Conservation (phyloP, 257 asterid species). For the Nicotiana tomentosiformis region DNA sequence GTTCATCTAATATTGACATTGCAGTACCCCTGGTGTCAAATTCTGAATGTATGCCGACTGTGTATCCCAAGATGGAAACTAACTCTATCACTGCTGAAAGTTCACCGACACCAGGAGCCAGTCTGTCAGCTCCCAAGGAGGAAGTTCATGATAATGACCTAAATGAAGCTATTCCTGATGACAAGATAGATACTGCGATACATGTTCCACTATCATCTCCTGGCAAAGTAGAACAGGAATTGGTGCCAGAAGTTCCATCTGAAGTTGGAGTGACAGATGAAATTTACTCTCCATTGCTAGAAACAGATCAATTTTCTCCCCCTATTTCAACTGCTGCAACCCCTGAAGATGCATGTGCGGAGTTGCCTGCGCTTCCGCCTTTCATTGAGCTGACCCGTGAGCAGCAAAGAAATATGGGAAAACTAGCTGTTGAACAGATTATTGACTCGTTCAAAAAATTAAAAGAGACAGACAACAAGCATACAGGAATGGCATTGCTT, state of each 20-base stretch:
- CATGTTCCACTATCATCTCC: slow-evolving; percentile 30
- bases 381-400: slow-evolving; percentile 56
- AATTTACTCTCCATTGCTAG: slow-evolving; percentile 72
- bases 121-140: slow-evolving; percentile 25
- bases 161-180: slow-evolving; percentile 29
- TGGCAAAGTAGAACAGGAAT: slow-evolving; percentile 43
- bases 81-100: slow-evolving; percentile 31
- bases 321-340: slow-evolving; percentile 37
- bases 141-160: slow-evolving; percentile 40
- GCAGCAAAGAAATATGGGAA: slow-evolving; percentile 45
- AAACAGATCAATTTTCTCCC: slow-evolving; percentile 54
- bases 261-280: slow-evolving; percentile 45
- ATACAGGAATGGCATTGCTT: slow-evolving; percentile 74
- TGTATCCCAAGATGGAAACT: slow-evolving; percentile 41
- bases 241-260: slow-evolving; percentile 27
- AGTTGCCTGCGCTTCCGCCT: slow-evolving; percentile 56
- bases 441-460: slow-evolving; percentile 56
- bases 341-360: slow-evolving; percentile 44
- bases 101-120: slow-evolving; percentile 25
- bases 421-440: slow-evolving; percentile 64
- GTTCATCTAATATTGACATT: slow-evolving; percentile 25
- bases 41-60: slow-evolving; percentile 35
- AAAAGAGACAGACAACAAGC: slow-evolving; percentile 49
- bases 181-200: slow-evolving; percentile 30
- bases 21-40: slow-evolving; percentile 27